Evolutionary conservation across 2,329 filamentous ascomycete species (phyloP).

Genomic region (Stachybotrys elegans): DNA sequence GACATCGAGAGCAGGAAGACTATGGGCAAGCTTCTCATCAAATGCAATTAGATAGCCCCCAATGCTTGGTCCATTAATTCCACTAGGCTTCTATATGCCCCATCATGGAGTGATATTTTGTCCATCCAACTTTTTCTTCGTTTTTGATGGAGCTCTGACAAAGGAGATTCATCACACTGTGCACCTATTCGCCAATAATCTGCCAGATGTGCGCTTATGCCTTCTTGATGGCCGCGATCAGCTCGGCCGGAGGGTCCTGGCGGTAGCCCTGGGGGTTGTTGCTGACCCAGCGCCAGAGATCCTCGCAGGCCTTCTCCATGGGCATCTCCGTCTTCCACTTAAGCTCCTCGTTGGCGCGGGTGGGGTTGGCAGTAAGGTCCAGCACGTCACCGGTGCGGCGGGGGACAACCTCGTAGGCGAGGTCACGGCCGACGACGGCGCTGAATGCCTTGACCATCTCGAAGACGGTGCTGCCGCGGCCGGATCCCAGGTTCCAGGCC

Average conservation of each 20-base stretch:
- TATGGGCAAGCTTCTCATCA: conserved; percentile 76
- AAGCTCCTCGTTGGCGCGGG: conserved; percentile 81
- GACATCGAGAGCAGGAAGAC: conserved; percentile 81
- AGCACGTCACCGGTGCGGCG: conserved; percentile 87
- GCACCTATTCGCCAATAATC: too few species aligned
- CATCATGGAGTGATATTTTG: too few species aligned
- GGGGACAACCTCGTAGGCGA: conserved; percentile 80
- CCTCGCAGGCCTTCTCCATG: conserved; percentile 87
- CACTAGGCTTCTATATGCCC: too few species aligned
- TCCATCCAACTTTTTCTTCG: too few species aligned
- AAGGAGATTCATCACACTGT: too few species aligned
- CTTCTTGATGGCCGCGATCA: conserved; percentile 61
- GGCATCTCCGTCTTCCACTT: conserved; percentile 87
- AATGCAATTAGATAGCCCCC: conserved; percentile 40
- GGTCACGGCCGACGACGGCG: conserved; percentile 74
- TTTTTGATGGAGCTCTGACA: too few species aligned
- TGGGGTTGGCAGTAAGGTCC: conserved; percentile 88
- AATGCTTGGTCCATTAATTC: background rate
- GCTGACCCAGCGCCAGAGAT: conserved; percentile 94
- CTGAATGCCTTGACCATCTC: conserved; percentile 97
- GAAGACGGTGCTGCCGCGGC: conserved; percentile 90
- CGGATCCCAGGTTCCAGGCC: conserved; percentile 95
- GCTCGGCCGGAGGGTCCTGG: conserved; percentile 79
- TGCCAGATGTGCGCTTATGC: too few species aligned
- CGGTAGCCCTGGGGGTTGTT: conserved; percentile 96